Base-by-base conservation (phyloP, 1,284 basidiomycete genomes). In the Sphagnurus paluster region DNA sequence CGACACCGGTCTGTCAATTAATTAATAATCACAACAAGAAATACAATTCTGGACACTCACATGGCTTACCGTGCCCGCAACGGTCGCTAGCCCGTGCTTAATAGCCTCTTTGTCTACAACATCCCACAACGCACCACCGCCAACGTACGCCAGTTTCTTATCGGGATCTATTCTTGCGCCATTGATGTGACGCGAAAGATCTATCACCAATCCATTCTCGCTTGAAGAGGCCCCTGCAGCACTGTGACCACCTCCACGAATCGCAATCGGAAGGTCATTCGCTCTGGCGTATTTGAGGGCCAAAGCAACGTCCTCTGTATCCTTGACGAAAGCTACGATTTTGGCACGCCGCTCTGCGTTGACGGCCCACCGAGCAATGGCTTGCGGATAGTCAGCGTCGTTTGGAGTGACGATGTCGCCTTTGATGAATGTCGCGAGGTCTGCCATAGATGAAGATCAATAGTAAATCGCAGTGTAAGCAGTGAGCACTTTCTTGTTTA, bases 121-220 rank as follows among this genome's bases (percentile, higher is more conserved):
- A 23, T 67, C 68, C 74, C 81, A 80, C 1, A 75, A 30, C 2
- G 79, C 72, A 3, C 81, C 81, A 19, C 79, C 78, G 7, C 73
- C 77, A 3, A 79, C 75, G 50, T 71, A 68, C 2, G 67, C 72
- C 8, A 75, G 55, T 45, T 68, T 67, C 42, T 67, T 64, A 6
- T 63, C 65, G 1, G 65, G 50, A 53, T 84, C 74, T 25, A 83
- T 66, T 8, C 51, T 57, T 1, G 74, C 73, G 0, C 40, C 40
- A 25, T 68, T 68, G 32, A 84, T 40, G 48, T 79, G 62, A 5
- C 71, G 65, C 7, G 70, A 72, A 3, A 82, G 67, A 56, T 84
- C 80, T 47, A 84, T 71, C n/a, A 83, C 78, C 4, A 83, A 64
- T 8, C 80, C 78, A 28, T 65, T 71, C 29, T 77, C 74, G 9